Base-by-base conservation (phyloP, 208 protist genomes). In the Trichomonas gallinae region DNA sequence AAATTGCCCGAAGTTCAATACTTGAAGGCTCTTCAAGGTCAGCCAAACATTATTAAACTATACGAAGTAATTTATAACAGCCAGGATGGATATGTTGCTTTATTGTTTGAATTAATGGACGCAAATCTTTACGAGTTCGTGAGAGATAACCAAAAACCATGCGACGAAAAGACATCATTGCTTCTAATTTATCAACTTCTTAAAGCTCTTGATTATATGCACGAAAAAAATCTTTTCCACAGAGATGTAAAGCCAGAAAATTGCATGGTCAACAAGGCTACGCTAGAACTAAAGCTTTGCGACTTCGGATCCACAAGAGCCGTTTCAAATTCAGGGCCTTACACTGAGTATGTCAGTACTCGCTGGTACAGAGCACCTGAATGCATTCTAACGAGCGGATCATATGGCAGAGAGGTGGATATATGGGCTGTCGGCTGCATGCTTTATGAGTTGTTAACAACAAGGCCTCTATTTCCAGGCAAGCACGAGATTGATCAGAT, bases 101-200 rank as follows among this genome's bases (percentile, higher is more conserved):
- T 99, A 96, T 98, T 99, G 0, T 99, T 99, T 96, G 99, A 99
- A 97, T 99, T 98, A 97, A 98, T 99, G 98, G 99, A 99, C 45
- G 97, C 97, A 23, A 99, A 99, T 97, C 96, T 99, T 10, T 98
- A 99, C 87, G 97, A 99, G 48, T 97, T 98, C 4, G 99, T 99
- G 1, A 97, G 97, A 31, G 97, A 97, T 1, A 40, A 89, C 48
- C 40, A 96, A 51, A 93, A 93, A 42, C 87, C 87, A 15, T 93
- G 13, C 31, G 44, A 48, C 13, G 87, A 93, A 51, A 42, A 93
- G 42, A 38, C 26, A 38, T 38, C 87, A 26, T 15, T 93, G 17
- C 15, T 93, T 0, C 31, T 93, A 4, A 93, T 93, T 38, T 93
- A 93, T 51, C 87, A 93, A 51, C 31, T 93, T 34, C 44, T 93